phyloP scores from a whole-genome alignment of 2,329 filamentous ascomycete species.

The Nemania sp. region DNA sequence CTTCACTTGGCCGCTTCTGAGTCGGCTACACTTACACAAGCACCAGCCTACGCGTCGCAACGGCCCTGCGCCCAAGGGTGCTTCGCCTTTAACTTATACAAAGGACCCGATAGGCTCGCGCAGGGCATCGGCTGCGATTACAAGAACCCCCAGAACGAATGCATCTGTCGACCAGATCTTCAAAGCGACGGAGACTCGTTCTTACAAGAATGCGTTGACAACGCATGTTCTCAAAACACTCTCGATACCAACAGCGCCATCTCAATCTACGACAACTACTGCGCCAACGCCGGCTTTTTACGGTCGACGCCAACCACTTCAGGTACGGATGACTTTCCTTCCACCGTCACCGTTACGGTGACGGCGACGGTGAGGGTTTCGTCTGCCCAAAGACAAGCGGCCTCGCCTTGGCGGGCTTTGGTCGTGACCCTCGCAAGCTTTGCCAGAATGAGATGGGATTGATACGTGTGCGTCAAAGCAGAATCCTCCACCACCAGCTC shows the following conservation, averaged over 20 bases:
- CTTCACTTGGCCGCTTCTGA: slow-evolving; percentile 5
- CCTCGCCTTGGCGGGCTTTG: neutral
- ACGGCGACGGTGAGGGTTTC: slow-evolving; percentile 14
- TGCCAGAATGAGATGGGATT: slow-evolving; percentile 7
- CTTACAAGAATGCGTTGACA: slow-evolving; percentile 2
- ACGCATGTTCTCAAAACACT: neutral
- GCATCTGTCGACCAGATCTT: slow-evolving; percentile 16
- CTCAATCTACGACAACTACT: slow-evolving; percentile 20
- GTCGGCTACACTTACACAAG: neutral
- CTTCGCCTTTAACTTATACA: neutral
- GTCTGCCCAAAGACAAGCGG: slow-evolving; percentile 6
- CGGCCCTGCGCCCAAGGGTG: slow-evolving; percentile 15
- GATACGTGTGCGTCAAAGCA: slow-evolving; percentile 21
- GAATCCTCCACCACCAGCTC: slow-evolving; percentile 7
- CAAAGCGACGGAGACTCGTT: slow-evolving; percentile 7
- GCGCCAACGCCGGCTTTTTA: slow-evolving; percentile 11
- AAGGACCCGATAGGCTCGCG: neutral
- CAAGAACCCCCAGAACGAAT: neutral
- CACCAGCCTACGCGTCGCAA: slow-evolving; percentile 1
- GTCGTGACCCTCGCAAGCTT: slow-evolving; percentile 1
- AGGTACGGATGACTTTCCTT: slow-evolving; percentile 22
- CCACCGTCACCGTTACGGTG: slow-evolving; percentile 16
- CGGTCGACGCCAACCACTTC: slow-evolving; percentile 5
- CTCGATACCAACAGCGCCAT: slow-evolving; percentile 15
- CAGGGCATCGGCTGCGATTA: slow-evolving; percentile 6